Percentiles rank a stretch among this genome's conserved stretches.
Conservation (phyloP, 108 stramenopile genomes). For the Conticribra guillardii region DNA sequence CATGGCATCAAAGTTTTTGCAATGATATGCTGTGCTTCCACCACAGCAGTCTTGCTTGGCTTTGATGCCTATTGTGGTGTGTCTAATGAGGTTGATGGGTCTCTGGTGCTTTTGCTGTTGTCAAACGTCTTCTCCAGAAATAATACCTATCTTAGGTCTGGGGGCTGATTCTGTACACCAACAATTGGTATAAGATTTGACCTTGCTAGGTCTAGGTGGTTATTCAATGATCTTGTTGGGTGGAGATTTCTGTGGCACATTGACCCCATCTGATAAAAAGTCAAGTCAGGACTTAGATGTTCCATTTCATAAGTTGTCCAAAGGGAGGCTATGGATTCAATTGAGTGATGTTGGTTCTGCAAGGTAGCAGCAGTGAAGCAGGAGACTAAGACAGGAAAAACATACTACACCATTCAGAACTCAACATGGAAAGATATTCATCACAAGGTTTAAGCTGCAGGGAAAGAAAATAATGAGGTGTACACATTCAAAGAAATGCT, state of each 20-base stretch:
- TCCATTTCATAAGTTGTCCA: slow-evolving; percentile 25
- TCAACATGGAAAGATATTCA: slow-evolving; percentile 17
- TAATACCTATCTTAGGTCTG: neutral
- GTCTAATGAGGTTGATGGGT: neutral
- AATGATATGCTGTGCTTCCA: neutral
- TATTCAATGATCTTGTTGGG: slow-evolving; percentile 8
- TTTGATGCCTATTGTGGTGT: neutral
- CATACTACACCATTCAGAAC: slow-evolving; percentile 18
- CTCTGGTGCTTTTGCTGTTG: neutral
- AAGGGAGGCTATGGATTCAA: neutral
- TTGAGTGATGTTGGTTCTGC: slow-evolving; percentile 17
- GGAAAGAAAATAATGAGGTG: too few species aligned
- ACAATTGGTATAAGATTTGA: slow-evolving; percentile 16
- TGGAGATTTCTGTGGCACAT: slow-evolving; percentile 20
- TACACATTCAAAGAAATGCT: too few species aligned
- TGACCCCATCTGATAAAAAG: slow-evolving; percentile 20
- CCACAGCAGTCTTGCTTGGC: neutral
- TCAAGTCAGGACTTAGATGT: slow-evolving; percentile 3
- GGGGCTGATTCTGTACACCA: slow-evolving; percentile 13
- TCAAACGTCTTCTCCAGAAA: neutral
- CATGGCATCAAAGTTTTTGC: neutral
- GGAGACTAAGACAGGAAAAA: slow-evolving; percentile 3
- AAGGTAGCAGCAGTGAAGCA: slow-evolving; percentile 18
- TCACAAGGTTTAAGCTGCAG: too few species aligned
- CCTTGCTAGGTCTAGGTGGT: slow-evolving; percentile 2